These are phyloP conservation scores for Epithemia pelagica DNA, from an alignment of 108 stramenopile species.

Conservation along the genomic window DNA sequence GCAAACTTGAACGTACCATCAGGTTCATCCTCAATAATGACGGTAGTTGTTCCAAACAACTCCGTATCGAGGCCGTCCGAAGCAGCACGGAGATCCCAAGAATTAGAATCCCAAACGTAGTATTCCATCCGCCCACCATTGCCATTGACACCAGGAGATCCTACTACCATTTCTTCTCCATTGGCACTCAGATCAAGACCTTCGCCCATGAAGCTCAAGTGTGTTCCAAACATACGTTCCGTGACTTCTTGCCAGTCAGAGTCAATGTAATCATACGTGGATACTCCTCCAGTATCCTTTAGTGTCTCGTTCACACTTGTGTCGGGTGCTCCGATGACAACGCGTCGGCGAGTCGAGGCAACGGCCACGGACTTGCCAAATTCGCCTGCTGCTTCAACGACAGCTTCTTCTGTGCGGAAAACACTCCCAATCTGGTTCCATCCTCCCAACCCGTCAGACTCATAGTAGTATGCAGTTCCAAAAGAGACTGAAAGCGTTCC, in stretches of 20 bases:
- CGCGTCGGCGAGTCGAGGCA: neutral
- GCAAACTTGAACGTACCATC: neutral
- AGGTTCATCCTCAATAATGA: neutral
- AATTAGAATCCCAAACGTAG: neutral
- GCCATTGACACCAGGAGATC: neutral
- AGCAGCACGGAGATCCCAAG: neutral
- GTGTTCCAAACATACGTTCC: neutral
- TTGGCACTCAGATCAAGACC: neutral
- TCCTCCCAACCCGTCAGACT: neutral
- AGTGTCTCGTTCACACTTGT: neutral
- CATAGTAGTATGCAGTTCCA: slow-evolving; percentile 3
- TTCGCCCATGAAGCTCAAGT: neutral
- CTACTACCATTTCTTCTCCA: slow-evolving; percentile 4
- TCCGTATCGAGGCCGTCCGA: neutral
- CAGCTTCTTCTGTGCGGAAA: neutral
- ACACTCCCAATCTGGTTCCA: slow-evolving; percentile 1
- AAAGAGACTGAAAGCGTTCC: neutral
- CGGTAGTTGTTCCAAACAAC: neutral
- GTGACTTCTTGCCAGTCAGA: neutral
- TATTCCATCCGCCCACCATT: neutral
- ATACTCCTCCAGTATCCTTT: neutral
- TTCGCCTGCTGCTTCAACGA: neutral
- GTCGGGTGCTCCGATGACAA: neutral
- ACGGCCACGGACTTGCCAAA: neutral
- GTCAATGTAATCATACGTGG: neutral